These are phyloP conservation scores for Acer saccharum DNA, from an alignment of 345 rosid species.

Conservation along the genomic window DNA sequence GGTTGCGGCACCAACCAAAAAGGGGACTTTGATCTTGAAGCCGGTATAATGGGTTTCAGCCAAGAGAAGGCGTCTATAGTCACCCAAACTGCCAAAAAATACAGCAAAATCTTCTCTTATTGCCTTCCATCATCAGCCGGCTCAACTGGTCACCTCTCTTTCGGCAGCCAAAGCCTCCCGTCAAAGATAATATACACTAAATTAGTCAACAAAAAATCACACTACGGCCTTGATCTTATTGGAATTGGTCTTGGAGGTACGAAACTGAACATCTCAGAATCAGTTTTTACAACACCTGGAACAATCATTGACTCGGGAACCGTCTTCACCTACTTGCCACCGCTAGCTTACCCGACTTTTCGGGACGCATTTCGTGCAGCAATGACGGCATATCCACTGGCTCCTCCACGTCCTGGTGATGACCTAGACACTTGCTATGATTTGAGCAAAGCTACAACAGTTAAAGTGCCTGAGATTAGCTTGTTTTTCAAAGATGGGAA, in stretches of 20 bases:
- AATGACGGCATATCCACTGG: too few species aligned
- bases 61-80: constrained; percentile 37
- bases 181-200: too few species aligned
- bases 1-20: constrained; percentile 55
- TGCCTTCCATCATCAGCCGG: constrained; percentile 74
- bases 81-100: constrained; percentile 57
- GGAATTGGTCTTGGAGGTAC: too few species aligned
- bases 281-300: constrained; percentile 41
- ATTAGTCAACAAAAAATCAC: constrained; percentile 24
- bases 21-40: background rate
- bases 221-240: constrained; percentile 67
- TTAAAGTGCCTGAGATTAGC: constrained; percentile 46
- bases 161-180: constrained; percentile 33
- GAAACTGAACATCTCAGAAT: constrained; percentile 44
- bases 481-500: constrained; percentile 48
- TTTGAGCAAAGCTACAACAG: background rate
- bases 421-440: too few species aligned
- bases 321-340: too few species aligned
- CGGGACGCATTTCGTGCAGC: too few species aligned
- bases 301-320: too few species aligned
- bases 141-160: constrained; percentile 71
- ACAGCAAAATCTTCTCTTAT: constrained; percentile 71
- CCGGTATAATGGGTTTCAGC: constrained; percentile 78
- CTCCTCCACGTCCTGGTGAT: too few species aligned
- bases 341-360: too few species aligned